These are phyloP conservation scores for Chaetothyriales sp. DNA, from an alignment of 2,329 filamentous ascomycete species.

Conservation along the genomic window DNA sequence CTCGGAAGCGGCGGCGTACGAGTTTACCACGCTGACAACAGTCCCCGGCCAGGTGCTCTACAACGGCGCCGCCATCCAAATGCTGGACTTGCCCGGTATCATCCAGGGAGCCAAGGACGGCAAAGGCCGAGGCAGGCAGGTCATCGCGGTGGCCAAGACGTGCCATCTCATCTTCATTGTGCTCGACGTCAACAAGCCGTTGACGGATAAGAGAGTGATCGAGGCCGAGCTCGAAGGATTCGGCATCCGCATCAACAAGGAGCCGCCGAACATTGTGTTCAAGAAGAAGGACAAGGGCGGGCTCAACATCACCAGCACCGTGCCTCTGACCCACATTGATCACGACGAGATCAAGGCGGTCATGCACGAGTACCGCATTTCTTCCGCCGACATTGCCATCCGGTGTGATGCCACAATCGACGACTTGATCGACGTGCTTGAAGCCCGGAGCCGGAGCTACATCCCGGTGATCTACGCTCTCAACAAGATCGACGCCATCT, in stretches of 20 bases:
- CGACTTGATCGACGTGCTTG: constrained; percentile 88
- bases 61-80: constrained; percentile 94
- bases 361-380: constrained; percentile 93
- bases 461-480: constrained; percentile 98
- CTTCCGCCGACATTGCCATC: constrained; percentile 92
- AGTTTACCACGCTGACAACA: constrained; percentile 96
- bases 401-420: constrained; percentile 95
- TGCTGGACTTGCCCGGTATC: constrained; percentile 95
- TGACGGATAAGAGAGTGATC: constrained; percentile 93
- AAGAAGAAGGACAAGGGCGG: constrained; percentile 99
- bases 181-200: constrained; percentile 92
- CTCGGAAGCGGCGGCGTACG: constrained; percentile 92
- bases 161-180: constrained; percentile 99
- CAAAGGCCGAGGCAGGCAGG: constrained; percentile 91
- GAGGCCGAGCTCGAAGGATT: constrained; percentile 93
- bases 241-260: constrained; percentile 94
- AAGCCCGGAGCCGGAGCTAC: constrained; percentile 87
- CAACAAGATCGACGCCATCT: constrained; percentile 98
- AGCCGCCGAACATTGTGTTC: constrained; percentile 96
- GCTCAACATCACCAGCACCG: constrained; percentile 88
- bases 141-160: constrained; percentile 97
- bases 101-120: constrained; percentile 98
- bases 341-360: constrained; percentile 96
- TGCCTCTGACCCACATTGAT: constrained; percentile 82
- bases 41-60: constrained; percentile 93